Base-by-base conservation (phyloP, 345 rosid genomes). In the Isatis tinctoria region DNA sequence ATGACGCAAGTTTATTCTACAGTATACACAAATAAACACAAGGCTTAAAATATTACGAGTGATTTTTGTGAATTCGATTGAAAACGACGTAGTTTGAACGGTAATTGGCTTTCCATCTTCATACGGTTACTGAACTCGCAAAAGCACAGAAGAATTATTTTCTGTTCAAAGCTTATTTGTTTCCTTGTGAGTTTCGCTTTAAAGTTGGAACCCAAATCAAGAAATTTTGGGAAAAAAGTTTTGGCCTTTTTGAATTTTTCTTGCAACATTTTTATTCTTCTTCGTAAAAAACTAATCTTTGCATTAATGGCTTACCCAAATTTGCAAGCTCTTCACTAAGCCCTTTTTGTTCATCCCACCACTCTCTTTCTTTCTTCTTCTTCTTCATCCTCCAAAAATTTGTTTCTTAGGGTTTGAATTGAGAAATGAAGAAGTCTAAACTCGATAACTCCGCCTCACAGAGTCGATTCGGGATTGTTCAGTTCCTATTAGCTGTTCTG, bases 391-490 rank as follows among this genome's bases (percentile, higher is more conserved):
- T 69, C 62, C 57, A 53, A n/a, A 28, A 13, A 17, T 18, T 40
- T 13, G 37, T 5, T 35, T 39, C 33, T 74, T 6, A 33, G 51
- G 66, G 40, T 61, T 63, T 63, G 32, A 33, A 4, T 62, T 8
- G 41, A 77, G 49, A 77, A 65, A 79, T 79, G 82, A 79, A 79
- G 82, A 79, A 69, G 61, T 17, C 67, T 10, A 83, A 78, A 57
- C 60, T 85, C 58, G 94, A 83, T 16, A 30, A 54, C 65, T 68
- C 76, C 5, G 30, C 71, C 13, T 69, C 85, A 7, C 69, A 80
- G 2, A 78, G 70, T 53, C 75, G 84, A 76, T 84, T 83, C 45
- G 81, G 89, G 61, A 80, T 90, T 26, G 69, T 88, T 72, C 96
- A 90, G 76, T 80, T 87, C 73, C 32, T 88, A 65, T 80, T 90